Conservation (phyloP, 2,329 filamentous ascomycete species). For the Colletotrichum nymphaeae region DNA sequence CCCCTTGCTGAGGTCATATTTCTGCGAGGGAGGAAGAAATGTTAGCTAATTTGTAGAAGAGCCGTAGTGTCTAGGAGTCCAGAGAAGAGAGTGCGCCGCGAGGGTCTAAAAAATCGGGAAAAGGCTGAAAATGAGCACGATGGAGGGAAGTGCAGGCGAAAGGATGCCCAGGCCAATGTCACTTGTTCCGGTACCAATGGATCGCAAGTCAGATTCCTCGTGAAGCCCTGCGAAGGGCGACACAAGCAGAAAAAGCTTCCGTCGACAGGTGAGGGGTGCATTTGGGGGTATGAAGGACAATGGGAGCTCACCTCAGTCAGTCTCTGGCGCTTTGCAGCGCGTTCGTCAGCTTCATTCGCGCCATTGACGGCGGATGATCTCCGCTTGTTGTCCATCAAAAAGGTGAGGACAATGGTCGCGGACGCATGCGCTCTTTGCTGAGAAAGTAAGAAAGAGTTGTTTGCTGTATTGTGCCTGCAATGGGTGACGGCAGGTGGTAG, state of each 20-base stretch:
- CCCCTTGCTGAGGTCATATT: conserved; percentile 62
- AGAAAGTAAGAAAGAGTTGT: conserved; percentile 3
- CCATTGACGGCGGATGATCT: conserved; percentile 61
- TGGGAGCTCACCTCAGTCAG: conserved; percentile 57
- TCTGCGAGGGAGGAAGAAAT: conserved; percentile 38
- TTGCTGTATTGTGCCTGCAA: conserved; percentile 8
- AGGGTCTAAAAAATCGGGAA: neutral
- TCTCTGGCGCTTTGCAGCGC: conserved; percentile 67
- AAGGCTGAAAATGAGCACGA: neutral
- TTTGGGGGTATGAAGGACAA: conserved; percentile 19
- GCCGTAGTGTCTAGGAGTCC: conserved; percentile 5
- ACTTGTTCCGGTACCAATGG: neutral
- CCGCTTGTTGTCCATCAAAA: conserved; percentile 66
- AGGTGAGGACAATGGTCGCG: conserved; percentile 15
- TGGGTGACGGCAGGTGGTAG: conserved; percentile 8
- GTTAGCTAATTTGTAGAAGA: conserved; percentile 23
- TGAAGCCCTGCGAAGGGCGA: neutral
- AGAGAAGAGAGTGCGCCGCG: neutral
- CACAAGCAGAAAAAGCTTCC: neutral
- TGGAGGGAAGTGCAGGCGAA: conserved; percentile 5
- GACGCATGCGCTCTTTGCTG: conserved; percentile 12
- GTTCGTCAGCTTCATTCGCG: conserved; percentile 61
- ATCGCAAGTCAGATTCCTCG: neutral
- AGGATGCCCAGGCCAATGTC: neutral
- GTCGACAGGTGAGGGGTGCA: conserved; percentile 38